Base-by-base conservation (phyloP, 352 stramenopile genomes). In the Phytopythium montanum region DNA sequence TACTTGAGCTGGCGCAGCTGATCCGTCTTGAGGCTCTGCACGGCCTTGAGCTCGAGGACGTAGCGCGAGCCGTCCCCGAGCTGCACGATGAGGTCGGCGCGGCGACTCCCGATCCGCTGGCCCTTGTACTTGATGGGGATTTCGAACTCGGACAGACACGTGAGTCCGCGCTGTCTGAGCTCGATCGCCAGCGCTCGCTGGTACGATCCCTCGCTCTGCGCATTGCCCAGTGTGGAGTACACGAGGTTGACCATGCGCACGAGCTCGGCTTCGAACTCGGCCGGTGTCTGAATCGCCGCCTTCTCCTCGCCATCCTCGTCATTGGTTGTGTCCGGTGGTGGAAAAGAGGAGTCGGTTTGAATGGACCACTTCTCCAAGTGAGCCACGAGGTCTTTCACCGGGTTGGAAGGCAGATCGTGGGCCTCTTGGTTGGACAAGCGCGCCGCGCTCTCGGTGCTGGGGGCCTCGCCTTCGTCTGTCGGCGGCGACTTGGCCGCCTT, bases 181-280 rank as follows among this genome's bases (percentile, higher is more conserved):
- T 79, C 71, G 8, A 51, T 26, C 34, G 51, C 59, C 21, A 79
- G 36, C 28, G 71, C 71, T 34, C 57, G 57, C 62, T 79, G 71
- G 56, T 76, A 79, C n/a, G 71, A 70, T 34, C 61, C 61, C 48
- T 79, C 71, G 19, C 71, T 58, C 53, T 79, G 70, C 14, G 66
- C 73, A 19, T 62, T 60, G 0, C 71, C 71, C 14, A 79, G 52
- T 4, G 66, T 56, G 28, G 18, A 2, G 52, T 65, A 79, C 31
- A 79, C 68, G 56, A 70, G 56, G 60, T 74, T 79, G 29, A 56
- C 50, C 50, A 41, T 56, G 10, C 34, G 5, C 26, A 56, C 50
- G 5, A 56, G 29, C 9, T 56, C 50, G 7, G 50, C n/a, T n/a
- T 56, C 50, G 31, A 56, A 56, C n/a, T 56, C 50, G 3, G 50